These are phyloP conservation scores for Paratinospora sagittata DNA, from an alignment of 164 flowering plant species.

Conservation along the genomic window DNA sequence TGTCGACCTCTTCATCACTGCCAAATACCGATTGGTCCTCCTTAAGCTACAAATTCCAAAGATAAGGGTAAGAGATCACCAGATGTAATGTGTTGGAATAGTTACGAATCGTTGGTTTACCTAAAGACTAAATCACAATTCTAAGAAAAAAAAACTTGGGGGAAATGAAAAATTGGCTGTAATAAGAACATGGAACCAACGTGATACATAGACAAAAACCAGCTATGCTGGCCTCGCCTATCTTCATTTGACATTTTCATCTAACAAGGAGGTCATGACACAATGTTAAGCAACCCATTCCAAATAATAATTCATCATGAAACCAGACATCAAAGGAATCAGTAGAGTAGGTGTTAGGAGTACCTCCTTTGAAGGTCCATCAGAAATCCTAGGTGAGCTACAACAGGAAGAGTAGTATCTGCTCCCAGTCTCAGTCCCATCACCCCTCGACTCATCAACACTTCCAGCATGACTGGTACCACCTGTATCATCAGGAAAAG, in stretches of 20 bases:
- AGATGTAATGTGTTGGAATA: not conserved
- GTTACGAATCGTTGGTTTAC: no score
- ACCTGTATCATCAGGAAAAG: constrained; percentile 71
- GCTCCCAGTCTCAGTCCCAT: constrained; percentile 69
- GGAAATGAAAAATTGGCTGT: no score
- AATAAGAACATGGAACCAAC: no score
- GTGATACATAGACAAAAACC: no score
- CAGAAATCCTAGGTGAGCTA: constrained; percentile 81
- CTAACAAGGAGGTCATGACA: not conserved
- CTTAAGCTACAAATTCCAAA: constrained; percentile 50
- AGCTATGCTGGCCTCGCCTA: no score
- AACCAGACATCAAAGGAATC: not conserved
- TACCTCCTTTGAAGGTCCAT: constrained; percentile 82
- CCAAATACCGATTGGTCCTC: constrained; percentile 75
- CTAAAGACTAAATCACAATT: no score
- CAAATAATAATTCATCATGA: not conserved
- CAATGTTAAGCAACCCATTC: not conserved
- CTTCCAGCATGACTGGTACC: constrained; percentile 82
- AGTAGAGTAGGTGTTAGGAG: not conserved
- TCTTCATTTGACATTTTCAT: no score
- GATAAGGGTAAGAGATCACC: not conserved
- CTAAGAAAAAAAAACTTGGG: no score
- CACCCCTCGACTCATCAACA: constrained; percentile 60
- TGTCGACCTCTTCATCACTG: constrained; percentile 92
- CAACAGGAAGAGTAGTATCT: constrained; percentile 75